These are phyloP conservation scores for Jatropha curcas DNA, from an alignment of 345 rosid genomes.

Conservation along the genomic window DNA sequence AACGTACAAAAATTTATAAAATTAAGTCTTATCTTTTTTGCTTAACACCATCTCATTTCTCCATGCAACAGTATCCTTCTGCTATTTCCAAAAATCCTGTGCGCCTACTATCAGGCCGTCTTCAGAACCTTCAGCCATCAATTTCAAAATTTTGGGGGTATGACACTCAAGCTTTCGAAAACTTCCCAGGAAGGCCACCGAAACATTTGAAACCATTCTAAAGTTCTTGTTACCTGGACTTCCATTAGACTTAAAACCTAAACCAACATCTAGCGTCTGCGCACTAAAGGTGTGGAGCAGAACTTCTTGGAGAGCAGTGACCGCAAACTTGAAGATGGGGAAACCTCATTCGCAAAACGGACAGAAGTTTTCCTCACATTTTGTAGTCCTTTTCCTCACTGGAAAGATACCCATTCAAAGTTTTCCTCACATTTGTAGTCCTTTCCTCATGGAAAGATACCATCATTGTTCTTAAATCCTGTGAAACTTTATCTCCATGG, in stretches of 20 bases:
- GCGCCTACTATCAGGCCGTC: constrained; percentile 63
- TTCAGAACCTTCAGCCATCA: constrained; percentile 66
- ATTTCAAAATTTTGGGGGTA: constrained; percentile 48
- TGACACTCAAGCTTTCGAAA: constrained; percentile 65
- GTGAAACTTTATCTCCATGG: constrained; percentile 77
- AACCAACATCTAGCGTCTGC: constrained; percentile 62
- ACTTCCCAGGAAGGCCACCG: constrained; percentile 79
- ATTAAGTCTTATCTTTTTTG: too few relatives aligned
- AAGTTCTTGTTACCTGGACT: constrained; percentile 75
- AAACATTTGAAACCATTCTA: constrained; percentile 61
- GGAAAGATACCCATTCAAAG: constrained; percentile 75
- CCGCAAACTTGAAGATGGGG: too few relatives aligned
- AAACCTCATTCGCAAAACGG: too few relatives aligned
- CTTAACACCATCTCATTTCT: too few relatives aligned
- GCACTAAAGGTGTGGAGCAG: constrained; percentile 78
- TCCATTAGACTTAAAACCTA: constrained; percentile 56
- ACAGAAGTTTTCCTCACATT: too few relatives aligned
- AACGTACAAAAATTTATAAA: too few relatives aligned
- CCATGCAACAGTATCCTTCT: too few relatives aligned
- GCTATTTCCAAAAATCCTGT: too few relatives aligned
- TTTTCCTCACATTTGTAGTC: constrained; percentile 77
- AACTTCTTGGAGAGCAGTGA: constrained; percentile 82
- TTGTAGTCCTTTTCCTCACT: too few relatives aligned
- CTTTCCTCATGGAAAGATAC: constrained; percentile 84
- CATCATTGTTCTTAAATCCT: constrained; percentile 65